Conservation (phyloP, 1,284 basidiomycete genomes). For the Naganishia albida region DNA sequence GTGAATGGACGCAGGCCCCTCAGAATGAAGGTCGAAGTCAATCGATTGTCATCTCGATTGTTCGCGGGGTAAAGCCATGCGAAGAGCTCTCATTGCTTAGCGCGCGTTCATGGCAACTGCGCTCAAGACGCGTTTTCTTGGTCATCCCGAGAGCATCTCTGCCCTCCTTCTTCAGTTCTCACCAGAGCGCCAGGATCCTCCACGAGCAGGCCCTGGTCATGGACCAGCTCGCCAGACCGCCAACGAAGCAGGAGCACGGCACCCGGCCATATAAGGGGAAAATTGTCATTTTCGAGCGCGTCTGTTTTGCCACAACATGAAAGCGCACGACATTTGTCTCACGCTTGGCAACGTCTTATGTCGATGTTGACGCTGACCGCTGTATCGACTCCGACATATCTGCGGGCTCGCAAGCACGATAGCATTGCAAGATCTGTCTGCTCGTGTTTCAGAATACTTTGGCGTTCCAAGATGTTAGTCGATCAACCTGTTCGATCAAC, state of each 20-base stretch:
- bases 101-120: neutral
- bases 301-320: no score
- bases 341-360: slow-evolving; percentile 7
- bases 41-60: slow-evolving; percentile 21
- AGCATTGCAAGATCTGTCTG: neutral
- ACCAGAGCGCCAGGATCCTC: neutral
- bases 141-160: neutral
- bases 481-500: neutral
- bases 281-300: neutral
- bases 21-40: neutral
- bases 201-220: neutral
- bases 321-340: slow-evolving; percentile 20
- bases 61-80: slow-evolving; percentile 12
- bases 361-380: neutral
- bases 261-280: neutral
- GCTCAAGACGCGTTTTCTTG: slow-evolving; percentile 17
- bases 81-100: neutral
- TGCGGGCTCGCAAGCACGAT: neutral
- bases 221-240: no score
- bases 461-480: neutral
- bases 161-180: neutral
- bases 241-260: no score
- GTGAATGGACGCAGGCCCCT: no score
- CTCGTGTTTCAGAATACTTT: slow-evolving; percentile 8
- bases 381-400: neutral